Base-by-base conservation (phyloP, 2,329 filamentous ascomycete genomes). In the Neophaeococcomyces mojaviensis region DNA sequence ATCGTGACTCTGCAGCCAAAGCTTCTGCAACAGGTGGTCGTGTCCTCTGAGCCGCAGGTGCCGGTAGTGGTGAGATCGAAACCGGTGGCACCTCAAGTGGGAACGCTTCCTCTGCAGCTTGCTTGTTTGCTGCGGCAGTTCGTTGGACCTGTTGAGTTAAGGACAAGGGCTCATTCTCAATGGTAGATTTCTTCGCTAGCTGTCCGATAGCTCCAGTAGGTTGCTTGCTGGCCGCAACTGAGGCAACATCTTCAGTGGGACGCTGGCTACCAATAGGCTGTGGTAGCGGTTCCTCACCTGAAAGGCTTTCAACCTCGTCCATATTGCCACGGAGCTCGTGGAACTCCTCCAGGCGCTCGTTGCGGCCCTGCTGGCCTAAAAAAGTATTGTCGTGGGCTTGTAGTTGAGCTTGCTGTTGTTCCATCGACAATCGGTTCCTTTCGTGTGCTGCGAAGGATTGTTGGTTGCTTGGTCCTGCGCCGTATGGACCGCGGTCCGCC, bases 111-210 rank as follows among this genome's bases (percentile, higher is more conserved):
- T 52, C 51, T 10, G 50, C 52, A 18, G 54, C 52, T 18, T 53
- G 48, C 42, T 48, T 42, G 44, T 56, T 52, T 32, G 66, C 66
- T 34, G 64, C 64, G 55, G 64, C 70, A 28, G 88, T 82, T 65
- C 88, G 85, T 64, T 89, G 85, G 0, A 92, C 86, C 64, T 90
- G 86, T 62, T 94, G 82, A 3, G 86, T 88, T 45, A 94, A 69
- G 38, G 86, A 88, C 12, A 89, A 73, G 16, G 72, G 39, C 40
- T 55, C 49, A 37, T 46, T 64, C 50, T 79, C 73, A 9, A 16
- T 32, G 4, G 33, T 20, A 18, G 4, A 5, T 22, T 44, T 44
- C 13, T 36, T 26, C 10, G 32, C 30, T 19, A 5, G 4, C 40
- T 70, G 67, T 15, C 53, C 49, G 36, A 50, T 49, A 15, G 53